Evolutionary conservation across 345 rosid genomes (phyloP).

Genomic region (Brassica rapa): DNA sequence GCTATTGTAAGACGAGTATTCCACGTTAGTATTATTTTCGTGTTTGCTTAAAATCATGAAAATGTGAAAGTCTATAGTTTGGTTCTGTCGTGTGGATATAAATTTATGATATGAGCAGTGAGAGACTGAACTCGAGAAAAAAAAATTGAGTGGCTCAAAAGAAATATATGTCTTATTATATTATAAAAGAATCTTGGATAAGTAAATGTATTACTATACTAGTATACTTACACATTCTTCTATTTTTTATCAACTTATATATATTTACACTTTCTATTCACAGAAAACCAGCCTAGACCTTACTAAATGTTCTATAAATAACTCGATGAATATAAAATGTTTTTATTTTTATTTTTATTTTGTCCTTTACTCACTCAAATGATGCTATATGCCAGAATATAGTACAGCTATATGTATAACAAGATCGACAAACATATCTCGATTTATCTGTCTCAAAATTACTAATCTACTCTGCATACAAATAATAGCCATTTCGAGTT

Average conservation of each 20-base stretch:
- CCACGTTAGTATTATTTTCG: slow-evolving; percentile 15
- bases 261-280: neutral
- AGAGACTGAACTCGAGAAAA: neutral
- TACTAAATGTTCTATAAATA: neutral
- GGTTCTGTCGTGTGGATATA: neutral
- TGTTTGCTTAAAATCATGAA: neutral
- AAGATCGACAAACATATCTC: neutral
- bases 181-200: neutral
- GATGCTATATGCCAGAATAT: slow-evolving; percentile 2
- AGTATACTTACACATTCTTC: neutral
- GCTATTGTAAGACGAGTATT: slow-evolving; percentile 26
- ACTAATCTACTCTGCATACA: neutral
- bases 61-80: neutral
- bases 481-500: neutral
- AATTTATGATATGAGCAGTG: neutral
- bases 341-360: neutral
- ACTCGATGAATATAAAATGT: neutral
- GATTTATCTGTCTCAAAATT: slow-evolving; percentile 5
- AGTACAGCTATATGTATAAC: neutral
- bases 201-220: neutral
- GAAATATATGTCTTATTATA: neutral
- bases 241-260: neutral
- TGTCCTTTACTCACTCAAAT: neutral
- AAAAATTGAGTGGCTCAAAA: neutral
- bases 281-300: neutral